Base-by-base conservation (phyloP, 805 yeast genomes). In the Wickerhamomyces sydowiorum region DNA sequence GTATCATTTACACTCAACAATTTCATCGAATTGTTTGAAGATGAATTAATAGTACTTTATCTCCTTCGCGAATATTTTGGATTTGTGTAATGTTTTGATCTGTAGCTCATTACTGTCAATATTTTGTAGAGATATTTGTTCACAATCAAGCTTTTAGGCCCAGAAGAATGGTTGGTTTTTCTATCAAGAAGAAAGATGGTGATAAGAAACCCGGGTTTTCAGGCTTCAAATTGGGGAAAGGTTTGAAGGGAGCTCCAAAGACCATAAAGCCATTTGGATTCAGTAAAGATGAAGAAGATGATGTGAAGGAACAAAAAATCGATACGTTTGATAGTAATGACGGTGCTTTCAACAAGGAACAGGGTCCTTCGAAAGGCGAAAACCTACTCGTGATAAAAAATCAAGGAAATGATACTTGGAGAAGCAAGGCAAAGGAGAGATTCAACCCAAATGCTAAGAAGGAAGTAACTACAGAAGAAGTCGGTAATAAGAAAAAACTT, bases 131-230 rank as follows among this genome's bases (percentile, higher is more conserved):
- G n/a, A n/a, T n/a, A n/a, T n/a, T n/a, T n/a, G n/a, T n/a, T n/a
- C n/a, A n/a, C n/a, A n/a, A n/a, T n/a, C n/a, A n/a, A n/a, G n/a
- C n/a, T n/a, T n/a, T n/a, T n/a, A n/a, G n/a, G n/a, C n/a, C n/a
- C n/a, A n/a, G n/a, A 4, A 17, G 14, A 17, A 64, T 64, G 70
- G 66, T 61, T 42, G 64, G 65, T 23, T 67, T 69, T 51, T 63
- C 72, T 0, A 41, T 68, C 38, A 67, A 67, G 52, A 61, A 60
- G 39, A 54, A 56, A 13, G 53, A 43, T 2, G 46, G 24, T 7
- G 35, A 30, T 3, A 37, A 45, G 37, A 54, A 54, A 38, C 46
- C 21, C 15, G 45, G 55, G 23, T 41, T 61, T 17, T 57, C 55
- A 15, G 67, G 64, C 9, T 65, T 67, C 37, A 54, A 54, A 29